Conservation (phyloP, 768 basidiomycete species). For the Thelephora aurantiotincta region DNA sequence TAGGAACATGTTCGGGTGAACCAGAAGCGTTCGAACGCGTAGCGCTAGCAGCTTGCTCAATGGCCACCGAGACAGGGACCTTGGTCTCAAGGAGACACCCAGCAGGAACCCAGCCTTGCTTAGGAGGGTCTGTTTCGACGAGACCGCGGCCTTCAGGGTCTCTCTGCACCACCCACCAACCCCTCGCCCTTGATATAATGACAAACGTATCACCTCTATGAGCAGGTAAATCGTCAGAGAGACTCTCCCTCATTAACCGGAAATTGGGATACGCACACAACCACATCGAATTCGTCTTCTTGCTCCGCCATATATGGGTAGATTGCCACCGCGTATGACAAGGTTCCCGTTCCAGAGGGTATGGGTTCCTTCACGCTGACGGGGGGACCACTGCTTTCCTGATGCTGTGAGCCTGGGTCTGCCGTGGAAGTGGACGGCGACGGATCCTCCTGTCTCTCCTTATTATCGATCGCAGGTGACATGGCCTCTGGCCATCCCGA, state of each 20-base stretch:
- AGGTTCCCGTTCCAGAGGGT: conserved; percentile 24
- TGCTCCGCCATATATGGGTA: conserved; percentile 99
- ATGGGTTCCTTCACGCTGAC: conserved; percentile 13
- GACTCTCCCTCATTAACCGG: not conserved
- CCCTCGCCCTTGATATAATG: conserved; percentile 85
- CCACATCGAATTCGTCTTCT: conserved; percentile 96
- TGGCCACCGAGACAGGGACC: conserved; percentile 78
- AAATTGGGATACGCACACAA: conserved; percentile 50
- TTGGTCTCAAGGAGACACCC: conserved; percentile 91
- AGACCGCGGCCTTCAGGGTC: conserved; percentile 78
- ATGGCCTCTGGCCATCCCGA: conserved; percentile 66
- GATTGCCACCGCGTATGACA: conserved; percentile 94
- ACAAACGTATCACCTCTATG: conserved; percentile 84
- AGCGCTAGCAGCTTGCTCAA: conserved; percentile 52
- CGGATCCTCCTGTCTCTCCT: conserved; percentile 28
- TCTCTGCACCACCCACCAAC: conserved; percentile 98
- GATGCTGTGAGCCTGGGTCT: conserved; percentile 15
- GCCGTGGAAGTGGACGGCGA: conserved; percentile 13
- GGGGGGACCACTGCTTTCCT: conserved; percentile 11
- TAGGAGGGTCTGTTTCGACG: conserved; percentile 60
- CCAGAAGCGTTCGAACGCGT: conserved; percentile 35
- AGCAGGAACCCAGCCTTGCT: conserved; percentile 96
- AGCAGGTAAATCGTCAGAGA: not conserved
- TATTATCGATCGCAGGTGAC: conserved; percentile 41
- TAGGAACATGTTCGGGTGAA: conserved; percentile 22